phyloP scores from a whole-genome alignment of 2,329 filamentous ascomycete genomes.

The Stemphylium lycopersici region DNA sequence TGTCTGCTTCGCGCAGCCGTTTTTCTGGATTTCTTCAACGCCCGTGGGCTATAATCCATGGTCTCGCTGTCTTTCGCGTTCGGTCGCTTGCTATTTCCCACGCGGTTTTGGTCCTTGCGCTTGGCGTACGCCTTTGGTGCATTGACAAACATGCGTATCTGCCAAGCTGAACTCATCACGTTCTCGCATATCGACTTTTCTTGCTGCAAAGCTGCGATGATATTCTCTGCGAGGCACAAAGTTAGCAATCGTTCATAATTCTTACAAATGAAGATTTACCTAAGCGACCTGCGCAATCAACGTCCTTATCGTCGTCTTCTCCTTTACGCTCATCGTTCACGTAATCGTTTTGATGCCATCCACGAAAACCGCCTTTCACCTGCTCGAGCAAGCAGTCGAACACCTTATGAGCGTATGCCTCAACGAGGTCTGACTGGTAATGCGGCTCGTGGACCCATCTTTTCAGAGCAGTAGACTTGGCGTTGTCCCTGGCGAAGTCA shows the following conservation, averaged over 20 bases:
- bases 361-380: constrained; percentile 40
- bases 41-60: not conserved
- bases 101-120: constrained; percentile 42
- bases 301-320: constrained; percentile 42
- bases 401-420: constrained; percentile 44
- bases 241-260: not conserved
- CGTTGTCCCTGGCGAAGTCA: constrained; percentile 40
- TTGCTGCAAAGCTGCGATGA: constrained; percentile 39
- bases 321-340: constrained; percentile 44
- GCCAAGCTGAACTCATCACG: constrained; percentile 44
- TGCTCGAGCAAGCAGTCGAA: constrained; percentile 41
- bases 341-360: constrained; percentile 46
- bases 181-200: constrained; percentile 48
- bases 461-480: constrained; percentile 40
- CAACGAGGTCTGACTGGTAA: constrained; percentile 37
- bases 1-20: constrained; percentile 5
- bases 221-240: constrained; percentile 21
- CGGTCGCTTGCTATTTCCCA: constrained; percentile 45
- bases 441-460: constrained; percentile 41
- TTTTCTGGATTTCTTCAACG: constrained; percentile 17
- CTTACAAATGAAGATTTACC: not conserved
- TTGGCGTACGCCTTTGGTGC: constrained; percentile 43
- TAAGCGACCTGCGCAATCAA: constrained; percentile 36
- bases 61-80: constrained; percentile 22
- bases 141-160: constrained; percentile 48